A percentile compares a stretch with the other conserved stretches of the same genome.
These are phyloP conservation scores for Quercus bicolor DNA, from an alignment of 306 rosid species.

Conservation along the genomic window DNA sequence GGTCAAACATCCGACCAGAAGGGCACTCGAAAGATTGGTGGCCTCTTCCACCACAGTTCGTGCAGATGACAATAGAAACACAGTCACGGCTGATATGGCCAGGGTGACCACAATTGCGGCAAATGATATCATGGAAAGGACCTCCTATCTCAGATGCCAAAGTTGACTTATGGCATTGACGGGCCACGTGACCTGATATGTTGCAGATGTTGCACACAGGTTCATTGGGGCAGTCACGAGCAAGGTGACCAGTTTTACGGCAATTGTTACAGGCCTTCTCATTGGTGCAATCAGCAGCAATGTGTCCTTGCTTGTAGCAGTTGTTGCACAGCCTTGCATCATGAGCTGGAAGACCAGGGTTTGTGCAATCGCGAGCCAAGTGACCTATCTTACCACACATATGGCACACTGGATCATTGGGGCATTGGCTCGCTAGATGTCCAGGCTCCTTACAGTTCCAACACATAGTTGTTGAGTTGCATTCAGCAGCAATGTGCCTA, in stretches of 20 bases:
- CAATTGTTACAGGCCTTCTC: slow-evolving; percentile 21
- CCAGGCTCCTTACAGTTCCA: slow-evolving; percentile 34
- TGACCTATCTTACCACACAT: slow-evolving; percentile 25
- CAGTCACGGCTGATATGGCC: slow-evolving; percentile 23
- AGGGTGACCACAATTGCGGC: slow-evolving; percentile 6
- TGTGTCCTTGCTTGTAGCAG: slow-evolving; percentile 26
- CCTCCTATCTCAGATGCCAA: neutral
- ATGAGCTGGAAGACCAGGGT: slow-evolving; percentile 1
- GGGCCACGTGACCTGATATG: slow-evolving; percentile 25
- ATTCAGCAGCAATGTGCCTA: slow-evolving; percentile 26
- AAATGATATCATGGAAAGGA: neutral
- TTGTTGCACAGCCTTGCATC: slow-evolving; percentile 24
- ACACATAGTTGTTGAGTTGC: slow-evolving; percentile 15
- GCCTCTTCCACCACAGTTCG: slow-evolving; percentile 24
- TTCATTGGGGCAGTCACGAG: slow-evolving; percentile 20
- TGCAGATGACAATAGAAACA: slow-evolving; percentile 9
- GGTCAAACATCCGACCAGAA: neutral
- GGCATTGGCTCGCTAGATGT: slow-evolving; percentile 23
- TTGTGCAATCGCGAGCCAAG: slow-evolving; percentile 20
- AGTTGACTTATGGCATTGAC: slow-evolving; percentile 11
- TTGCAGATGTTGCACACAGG: slow-evolving; percentile 25
- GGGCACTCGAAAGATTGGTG: slow-evolving; percentile 25
- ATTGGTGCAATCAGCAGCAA: slow-evolving; percentile 22
- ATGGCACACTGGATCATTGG: slow-evolving; percentile 16
- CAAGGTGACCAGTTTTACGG: slow-evolving; percentile 21